A percentile compares a stretch with the other conserved stretches of the same genome.
phyloP scores from a whole-genome alignment of 2,329 filamentous ascomycete genomes.

The Diaporthe amygdali region DNA sequence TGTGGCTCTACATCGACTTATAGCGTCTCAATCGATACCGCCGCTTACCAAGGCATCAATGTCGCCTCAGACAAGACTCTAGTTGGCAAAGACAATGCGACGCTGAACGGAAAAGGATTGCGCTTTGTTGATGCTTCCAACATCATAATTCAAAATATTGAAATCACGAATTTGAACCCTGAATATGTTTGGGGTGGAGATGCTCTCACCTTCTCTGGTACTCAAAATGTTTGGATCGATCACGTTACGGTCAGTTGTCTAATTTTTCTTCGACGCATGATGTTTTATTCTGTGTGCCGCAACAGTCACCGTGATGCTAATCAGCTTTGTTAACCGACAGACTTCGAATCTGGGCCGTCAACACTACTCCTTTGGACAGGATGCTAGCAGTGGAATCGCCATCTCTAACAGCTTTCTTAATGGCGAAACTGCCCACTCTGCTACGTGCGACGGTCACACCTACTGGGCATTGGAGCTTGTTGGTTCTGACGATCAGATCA shows the following conservation, averaged over 20 bases:
- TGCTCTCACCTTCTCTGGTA: constrained; percentile 10
- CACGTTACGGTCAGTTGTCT: constrained; percentile 44
- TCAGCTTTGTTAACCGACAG: constrained; percentile 29
- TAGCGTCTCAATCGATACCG: constrained; percentile 54
- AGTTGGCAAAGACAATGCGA: constrained; percentile 57
- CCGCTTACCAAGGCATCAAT: constrained; percentile 53
- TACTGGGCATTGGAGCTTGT: constrained; percentile 66
- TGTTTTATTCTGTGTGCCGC: neutral
- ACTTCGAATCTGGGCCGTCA: constrained; percentile 64
- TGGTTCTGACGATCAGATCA: constrained; percentile 59
- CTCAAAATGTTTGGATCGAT: constrained; percentile 54
- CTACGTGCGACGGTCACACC: constrained; percentile 62
- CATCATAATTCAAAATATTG: constrained; percentile 66
- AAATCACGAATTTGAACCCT: constrained; percentile 51
- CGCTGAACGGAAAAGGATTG: constrained; percentile 63
- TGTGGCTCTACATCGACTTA: constrained; percentile 50
- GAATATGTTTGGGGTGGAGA: constrained; percentile 20
- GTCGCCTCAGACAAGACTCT: constrained; percentile 63
- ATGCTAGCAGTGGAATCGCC: constrained; percentile 58
- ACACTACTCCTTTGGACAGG: constrained; percentile 62
- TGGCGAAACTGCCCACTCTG: constrained; percentile 58
- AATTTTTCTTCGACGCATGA: too few relatives aligned
- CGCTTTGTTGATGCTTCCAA: constrained; percentile 54
- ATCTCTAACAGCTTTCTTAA: constrained; percentile 67
- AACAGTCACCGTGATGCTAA: neutral